Evolutionary conservation across 148 eudicot genomes (phyloP), one percentile per base, ranked within the genome.

Genomic region (Camellia lanceoleosa): DNA sequence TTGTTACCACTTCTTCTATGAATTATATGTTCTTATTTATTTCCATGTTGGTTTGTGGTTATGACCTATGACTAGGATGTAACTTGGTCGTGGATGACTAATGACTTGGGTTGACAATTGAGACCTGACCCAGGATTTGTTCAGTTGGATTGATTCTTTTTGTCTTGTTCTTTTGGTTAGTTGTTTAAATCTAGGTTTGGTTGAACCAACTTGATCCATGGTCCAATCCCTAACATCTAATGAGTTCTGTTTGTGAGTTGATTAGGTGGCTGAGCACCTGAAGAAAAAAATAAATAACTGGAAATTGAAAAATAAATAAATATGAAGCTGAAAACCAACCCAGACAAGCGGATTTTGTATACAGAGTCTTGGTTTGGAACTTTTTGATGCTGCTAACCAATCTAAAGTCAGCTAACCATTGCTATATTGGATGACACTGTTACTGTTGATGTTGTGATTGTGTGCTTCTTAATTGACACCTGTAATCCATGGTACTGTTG

Each of bases 81-180:
- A 11, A 41, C 20, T 3, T 54, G 63, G 20, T 55, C 5, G 61
- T 23, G 61, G 75, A 73, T 55, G 76, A 59, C 42, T 23, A 61
- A 55, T 73, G 76, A 59, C 42, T 23, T 51, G 7, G 56, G 18
- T 72, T 72, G 13, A 73, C 55, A 62, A 13, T 19, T 63, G 41
- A 76, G 42, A 62, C 56, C n/a, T 62, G 78, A 61, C 58, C 44
- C 5, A 47, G 44, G 55, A 63, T 63, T 76, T 19, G 55, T 75
- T 75, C 52, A 75, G 12, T 19, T 5, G 44, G 4, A 10, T 30
- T 42, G 54, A 9, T 49, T 51, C 18, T 46, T 18, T 69, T 7
- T 46, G 51, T 69, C 5, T 69, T 18, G 19, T 49, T 47, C 41
- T 20, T 46, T 49, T 4, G 14, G 43, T 70, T 38, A 46, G 56